Base-by-base conservation (phyloP, 805 yeast species). In the Wickerhamiella spandovensis region DNA sequence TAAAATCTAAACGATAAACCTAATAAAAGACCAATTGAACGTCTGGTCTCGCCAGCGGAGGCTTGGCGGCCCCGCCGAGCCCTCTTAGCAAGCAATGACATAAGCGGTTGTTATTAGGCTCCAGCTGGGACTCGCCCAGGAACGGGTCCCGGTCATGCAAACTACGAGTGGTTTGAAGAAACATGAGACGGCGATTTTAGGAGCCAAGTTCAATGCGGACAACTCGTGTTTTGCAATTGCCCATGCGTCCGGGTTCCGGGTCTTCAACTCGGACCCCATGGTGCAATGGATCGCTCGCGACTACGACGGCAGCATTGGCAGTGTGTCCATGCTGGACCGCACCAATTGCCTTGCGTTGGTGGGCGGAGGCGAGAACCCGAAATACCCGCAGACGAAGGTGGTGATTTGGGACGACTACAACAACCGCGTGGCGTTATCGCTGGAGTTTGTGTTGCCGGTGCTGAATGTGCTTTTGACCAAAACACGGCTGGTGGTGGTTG, bases 391-490 rank as follows among this genome's bases (percentile, higher is more conserved):
- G 56, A 86, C 85, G 67, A 84, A 84, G 63, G 76, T 88, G 38
- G 74, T 87, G 35, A 81, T 90, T 17, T 92, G 96, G 95, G 97
- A 90, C 66, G 97, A 90, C 63, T 65, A 85, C 53, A 84, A 85
- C 65, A 75, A 81, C 54, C 80, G 79, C 56, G 80, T 81, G 25
- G 82, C 89, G 3, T 70, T 86, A 18, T 74, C 75, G 37, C 67
- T 92, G 52, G 92, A 85, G 62, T 87, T 89, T 62, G 74, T 76
- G 71, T 76, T 81, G 44, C 84, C 90, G 0, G 81, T 90, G 3
- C 68, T 83, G 45, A 79, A 82, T 55, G 87, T 86, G 9, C 73
- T 82, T 39, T 65, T 90, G 39, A 83, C 95, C 10, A 72, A 95
- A 50, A 76, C 82, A 12, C 70, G 87, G 50, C 81, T 90, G 3